Base-by-base conservation (phyloP, 257 asterid species). In the Misopates orontium region DNA sequence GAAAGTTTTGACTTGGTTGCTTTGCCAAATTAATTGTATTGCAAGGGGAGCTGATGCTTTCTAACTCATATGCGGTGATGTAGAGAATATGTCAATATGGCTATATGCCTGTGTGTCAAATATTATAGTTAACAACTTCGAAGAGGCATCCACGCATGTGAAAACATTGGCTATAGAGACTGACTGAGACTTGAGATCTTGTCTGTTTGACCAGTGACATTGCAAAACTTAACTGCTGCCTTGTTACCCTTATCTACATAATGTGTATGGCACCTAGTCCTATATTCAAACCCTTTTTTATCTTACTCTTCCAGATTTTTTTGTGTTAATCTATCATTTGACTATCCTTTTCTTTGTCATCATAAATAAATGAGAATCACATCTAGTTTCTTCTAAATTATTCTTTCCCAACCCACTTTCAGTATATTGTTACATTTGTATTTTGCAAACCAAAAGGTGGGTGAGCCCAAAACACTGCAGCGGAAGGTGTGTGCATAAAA, bases 251-350 rank as follows among this genome's bases (percentile, higher is more conserved):
- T 65, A 8, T 28, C 44, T 47, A 18, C 18, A 56, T 61, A n/a
- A 71, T 17, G n/a, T 45, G 14, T 39, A 44, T 22, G 40, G 16
- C 48, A 49, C 39, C 61, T 21, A 60, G 64, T 14, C 28, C 56
- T 18, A 36, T 44, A 47, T 31, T 48, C 21, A 41, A 57, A 55
- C 25, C 36, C 17, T 18, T 14, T 25, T 2, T 28, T 28, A 15
- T 17, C 42, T 55, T 15, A n/a, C 5, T 49, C 53, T 56, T 69
- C 54, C 53, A 57, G 14, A 40, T 67, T 58, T n/a, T n/a, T 60
- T 36, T 42, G 12, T 17, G 32, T 49, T 4, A 36, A 36, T 36
- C 42, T 8, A 1, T 36, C 5, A 45, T 13, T 45, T 45, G 42
- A 16, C 19, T 16, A 13, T n/a, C 50, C 17, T 16, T 45, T 36